Base-by-base conservation (phyloP, 2,329 filamentous ascomycete genomes). In the Fusarium paranaense region DNA sequence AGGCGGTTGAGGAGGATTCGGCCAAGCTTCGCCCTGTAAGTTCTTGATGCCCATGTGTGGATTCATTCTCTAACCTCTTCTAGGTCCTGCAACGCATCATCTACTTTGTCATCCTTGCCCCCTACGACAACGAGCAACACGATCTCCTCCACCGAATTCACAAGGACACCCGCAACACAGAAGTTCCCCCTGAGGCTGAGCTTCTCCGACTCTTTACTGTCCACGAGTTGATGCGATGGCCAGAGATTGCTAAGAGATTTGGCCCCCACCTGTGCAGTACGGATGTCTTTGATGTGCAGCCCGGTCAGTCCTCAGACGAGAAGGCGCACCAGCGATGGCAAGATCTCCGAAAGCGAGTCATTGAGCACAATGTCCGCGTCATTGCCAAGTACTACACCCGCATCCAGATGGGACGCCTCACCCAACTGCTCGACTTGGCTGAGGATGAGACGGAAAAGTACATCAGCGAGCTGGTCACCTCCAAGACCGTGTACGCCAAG, bases 401-500 rank as follows among this genome's bases (percentile, higher is more conserved):
- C 78, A 97, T 99, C 81, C 93, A 95, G 82, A 97, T 98, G 89
- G 91, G 92, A 74, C 94, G 97, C 37, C 88, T 99, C 71, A 98
- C 95, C 9, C 90, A 97, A 83, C 90, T 99, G 33, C 91, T 99
- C 66, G 97, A 99, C 81, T 88, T 99, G 76, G 93, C 93, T 1
- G 95, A 97, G 82, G 95, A 97, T 69, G 97, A 99, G 87, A 98
- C 97, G 11, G 97, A 99, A 86, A 98, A 97, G 88, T 98, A 98
- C 87, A 98, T 99, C 80, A 97, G 94, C 82, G 95, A 99, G 79
- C 88, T 99, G 70, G 97, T 99, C 59, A 98, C 95, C 47, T 95
- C 94, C 75, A 98, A 98, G 91, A 99, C 97, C 9, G 96, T 99
- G 73, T 98, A 97, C 80, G 97, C 97, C 72, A 97, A 97, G 85